A percentile compares a stretch with the other conserved stretches of the same genome.
Evolutionary conservation across 495 filamentous ascomycete species (phyloP).

Genomic region (Penicillium waksmanii): DNA sequence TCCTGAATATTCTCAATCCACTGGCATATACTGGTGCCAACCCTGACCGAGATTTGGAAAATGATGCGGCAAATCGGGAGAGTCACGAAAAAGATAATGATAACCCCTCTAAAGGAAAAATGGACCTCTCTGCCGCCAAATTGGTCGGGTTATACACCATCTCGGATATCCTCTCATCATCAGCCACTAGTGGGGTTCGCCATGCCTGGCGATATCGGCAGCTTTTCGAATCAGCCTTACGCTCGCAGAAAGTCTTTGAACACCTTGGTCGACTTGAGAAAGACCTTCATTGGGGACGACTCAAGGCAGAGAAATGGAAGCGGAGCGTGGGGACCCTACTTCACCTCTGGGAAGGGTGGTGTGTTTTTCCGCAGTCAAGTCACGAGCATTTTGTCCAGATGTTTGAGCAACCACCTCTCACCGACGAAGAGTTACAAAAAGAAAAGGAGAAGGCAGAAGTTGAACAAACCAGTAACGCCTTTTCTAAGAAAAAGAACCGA

Average conservation of each 20-base stretch:
- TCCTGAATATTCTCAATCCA: slow-evolving; percentile 76
- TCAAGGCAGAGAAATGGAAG: slow-evolving; percentile 90
- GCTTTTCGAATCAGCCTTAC: slow-evolving; percentile 78
- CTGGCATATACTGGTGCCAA: slow-evolving; percentile 66
- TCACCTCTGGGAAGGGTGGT: slow-evolving; percentile 86
- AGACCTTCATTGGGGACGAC: slow-evolving; percentile 76
- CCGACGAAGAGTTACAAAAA: slow-evolving; percentile 52
- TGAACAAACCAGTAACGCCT: slow-evolving; percentile 39
- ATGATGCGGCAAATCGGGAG: slow-evolving; percentile 21
- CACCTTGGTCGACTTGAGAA: slow-evolving; percentile 77
- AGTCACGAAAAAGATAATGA: slow-evolving; percentile 19
- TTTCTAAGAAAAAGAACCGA: slow-evolving; percentile 57
- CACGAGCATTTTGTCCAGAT: slow-evolving; percentile 72
- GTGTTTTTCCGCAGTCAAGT: slow-evolving; percentile 76
- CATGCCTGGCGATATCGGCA: slow-evolving; percentile 91
- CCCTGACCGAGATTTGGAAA: slow-evolving; percentile 51
- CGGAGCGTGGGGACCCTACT: slow-evolving; percentile 74
- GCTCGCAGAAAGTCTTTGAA: slow-evolving; percentile 74
- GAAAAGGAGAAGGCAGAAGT: slow-evolving; percentile 52
- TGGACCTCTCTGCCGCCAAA: slow-evolving; percentile 73
- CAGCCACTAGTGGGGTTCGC: slow-evolving; percentile 78
- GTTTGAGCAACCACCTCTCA: slow-evolving; percentile 75
- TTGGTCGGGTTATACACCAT: slow-evolving; percentile 85
- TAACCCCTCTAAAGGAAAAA: slow-evolving; percentile 40
- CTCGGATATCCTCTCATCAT: slow-evolving; percentile 86